Evolutionary conservation across 164 flowering plant species (phyloP), one percentile per base, ranked within the genome.

Genomic region (Liquidambar formosana): DNA sequence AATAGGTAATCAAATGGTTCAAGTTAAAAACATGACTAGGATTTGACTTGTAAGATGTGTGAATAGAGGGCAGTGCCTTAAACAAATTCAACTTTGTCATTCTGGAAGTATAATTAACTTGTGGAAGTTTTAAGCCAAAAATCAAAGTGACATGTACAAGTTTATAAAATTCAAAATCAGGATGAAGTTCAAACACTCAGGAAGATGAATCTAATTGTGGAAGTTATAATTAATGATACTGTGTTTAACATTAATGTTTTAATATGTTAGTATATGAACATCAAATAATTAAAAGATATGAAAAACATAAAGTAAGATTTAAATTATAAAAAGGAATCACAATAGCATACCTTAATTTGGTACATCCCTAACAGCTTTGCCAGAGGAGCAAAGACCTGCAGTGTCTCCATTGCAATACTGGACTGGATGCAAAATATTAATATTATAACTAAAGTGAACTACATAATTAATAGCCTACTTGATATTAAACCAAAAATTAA

Each of bases 341-440:
- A 41, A 43, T 10, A 22, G 13, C 16, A 54, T 79, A 93, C 99
- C 95, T 96, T 96, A 72, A 96, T 96, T 80, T 88, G 93, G 80
- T 93, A 93, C 96, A 96, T 93, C 49, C 99, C 99, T 10, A 96
- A 85, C 77, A 90, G 77, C 79, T 96, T 96, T 57, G 98, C 99
- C 49, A 96, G 74, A 69, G 99, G 99, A 66, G 99, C 99, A 86
- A 96, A 96, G 66, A 96, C 96, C 81, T 96, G 94, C 74, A 93
- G 73, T 64, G 99, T 96, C 89, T 96, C 99, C 77, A 52, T 71
- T 59, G 99, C 92, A 70, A 96, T 96, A 83, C 94, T 87, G 78
- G 87, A 79, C 99, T 93, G 93, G 66, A 81, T 41, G 74, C 8
- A 66, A 58, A 57, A 49, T 22, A 76, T 41, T 2, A 58, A 67